Evolutionary conservation across 768 basidiomycete species (phyloP).

Genomic region (Lenzites betulinus): DNA sequence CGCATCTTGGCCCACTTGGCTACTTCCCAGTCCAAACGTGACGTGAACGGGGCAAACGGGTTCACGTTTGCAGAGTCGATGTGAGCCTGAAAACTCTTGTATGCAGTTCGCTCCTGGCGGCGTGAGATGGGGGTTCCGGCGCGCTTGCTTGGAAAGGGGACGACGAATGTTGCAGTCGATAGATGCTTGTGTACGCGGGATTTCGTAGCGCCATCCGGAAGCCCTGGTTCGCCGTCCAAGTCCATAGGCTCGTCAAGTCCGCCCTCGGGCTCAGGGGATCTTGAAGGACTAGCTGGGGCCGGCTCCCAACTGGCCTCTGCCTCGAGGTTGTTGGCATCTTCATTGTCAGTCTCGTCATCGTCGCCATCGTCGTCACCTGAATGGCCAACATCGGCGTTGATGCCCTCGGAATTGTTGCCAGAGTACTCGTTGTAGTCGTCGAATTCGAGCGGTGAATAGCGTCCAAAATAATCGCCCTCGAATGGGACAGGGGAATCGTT

Average conservation of each 20-base stretch:
- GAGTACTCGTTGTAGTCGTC: not conserved
- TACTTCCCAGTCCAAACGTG: slow-evolving; percentile 42
- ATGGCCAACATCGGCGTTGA: not conserved
- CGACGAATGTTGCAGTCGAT: not conserved
- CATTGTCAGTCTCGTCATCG: not conserved
- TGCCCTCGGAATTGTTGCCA: not conserved
- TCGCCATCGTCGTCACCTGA: not conserved
- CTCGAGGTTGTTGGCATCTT: not conserved
- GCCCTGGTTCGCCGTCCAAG: not conserved
- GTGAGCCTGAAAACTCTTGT: not conserved
- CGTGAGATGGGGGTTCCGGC: not conserved
- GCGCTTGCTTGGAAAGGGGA: not conserved
- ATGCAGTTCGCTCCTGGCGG: not conserved
- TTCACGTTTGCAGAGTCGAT: not conserved
- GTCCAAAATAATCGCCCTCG: slow-evolving; percentile 7
- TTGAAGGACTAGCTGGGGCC: not conserved
- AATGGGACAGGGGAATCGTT: not conserved
- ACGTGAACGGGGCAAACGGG: slow-evolving; percentile 36
- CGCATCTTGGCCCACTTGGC: slow-evolving; percentile 41
- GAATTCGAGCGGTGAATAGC: not conserved
- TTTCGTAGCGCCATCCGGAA: not conserved
- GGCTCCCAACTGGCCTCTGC: not conserved
- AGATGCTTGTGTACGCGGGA: not conserved
- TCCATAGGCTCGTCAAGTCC: too few relatives aligned
- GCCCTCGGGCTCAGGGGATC: not conserved